Percentiles rank a stretch among this genome's conserved stretches.
phyloP scores from a whole-genome alignment of 1,284 basidiomycete species.

The Cryptococcus jaspeensis region DNA sequence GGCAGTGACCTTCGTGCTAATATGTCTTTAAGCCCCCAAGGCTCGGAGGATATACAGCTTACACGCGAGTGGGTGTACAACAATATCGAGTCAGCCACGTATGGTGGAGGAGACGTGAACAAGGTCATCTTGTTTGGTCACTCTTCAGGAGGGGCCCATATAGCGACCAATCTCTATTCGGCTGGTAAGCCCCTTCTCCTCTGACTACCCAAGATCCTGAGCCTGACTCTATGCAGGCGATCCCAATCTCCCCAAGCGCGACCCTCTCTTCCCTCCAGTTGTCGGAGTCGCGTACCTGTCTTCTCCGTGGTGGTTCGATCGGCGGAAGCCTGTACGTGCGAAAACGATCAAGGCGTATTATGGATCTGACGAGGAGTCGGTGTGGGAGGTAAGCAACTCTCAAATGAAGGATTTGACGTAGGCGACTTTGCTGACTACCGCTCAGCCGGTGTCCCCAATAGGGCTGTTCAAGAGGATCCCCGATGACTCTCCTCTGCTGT shows the following conservation, averaged over 20 bases:
- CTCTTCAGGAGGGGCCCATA: constrained; percentile 17
- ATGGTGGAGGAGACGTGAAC: constrained; percentile 6
- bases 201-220: neutral
- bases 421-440: neutral
- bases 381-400: constrained; percentile 7
- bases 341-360: constrained; percentile 19
- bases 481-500: constrained; percentile 12
- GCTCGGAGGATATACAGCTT: constrained; percentile 9
- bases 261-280: constrained; percentile 7
- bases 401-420: neutral
- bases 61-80: constrained; percentile 10
- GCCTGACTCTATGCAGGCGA: too few species aligned
- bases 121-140: constrained; percentile 22
- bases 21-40: neutral
- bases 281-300: constrained; percentile 21
- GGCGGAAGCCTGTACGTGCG: constrained; percentile 12
- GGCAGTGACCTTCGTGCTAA: neutral
- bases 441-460: constrained; percentile 1
- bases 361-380: constrained; percentile 8
- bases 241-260: neutral
- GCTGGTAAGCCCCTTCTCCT: neutral
- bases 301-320: constrained; percentile 20
- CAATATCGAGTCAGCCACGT: neutral
- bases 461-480: constrained; percentile 10
- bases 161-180: constrained; percentile 17